phyloP scores from a whole-genome alignment of 352 stramenopile species.

The Pythium aquatile region DNA sequence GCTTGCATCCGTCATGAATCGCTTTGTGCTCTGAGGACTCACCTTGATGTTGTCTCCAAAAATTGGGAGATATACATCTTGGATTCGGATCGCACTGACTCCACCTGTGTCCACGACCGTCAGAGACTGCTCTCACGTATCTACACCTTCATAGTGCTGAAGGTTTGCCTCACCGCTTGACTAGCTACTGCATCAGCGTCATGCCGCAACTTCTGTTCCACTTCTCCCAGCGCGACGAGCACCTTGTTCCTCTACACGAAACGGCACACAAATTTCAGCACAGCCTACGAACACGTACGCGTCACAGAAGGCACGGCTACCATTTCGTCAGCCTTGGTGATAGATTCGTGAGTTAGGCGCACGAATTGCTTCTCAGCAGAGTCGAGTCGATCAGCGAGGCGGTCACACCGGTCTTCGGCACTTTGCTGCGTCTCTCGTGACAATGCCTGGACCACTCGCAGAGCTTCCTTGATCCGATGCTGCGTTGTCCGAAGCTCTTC shows the following conservation, averaged over 20 bases:
- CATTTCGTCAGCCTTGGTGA: slow-evolving; percentile 43
- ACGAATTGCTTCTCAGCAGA: slow-evolving; percentile 46
- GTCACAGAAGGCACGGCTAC: slow-evolving; percentile 24
- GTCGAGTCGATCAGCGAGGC: slow-evolving; percentile 37
- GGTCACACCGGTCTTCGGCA: slow-evolving; percentile 30
- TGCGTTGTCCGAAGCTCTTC: slow-evolving; percentile 54
- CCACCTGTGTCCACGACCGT: slow-evolving; percentile 15
- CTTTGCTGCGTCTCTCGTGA: slow-evolving; percentile 40
- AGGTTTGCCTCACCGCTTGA: slow-evolving; percentile 28
- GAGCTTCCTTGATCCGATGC: slow-evolving; percentile 39
- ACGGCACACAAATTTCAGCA: not conserved
- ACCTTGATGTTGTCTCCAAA: slow-evolving; percentile 20
- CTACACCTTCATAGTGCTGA: too few relatives aligned
- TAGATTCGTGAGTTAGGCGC: slow-evolving; percentile 32
- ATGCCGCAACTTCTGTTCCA: slow-evolving; percentile 38
- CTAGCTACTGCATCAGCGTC: slow-evolving; percentile 37
- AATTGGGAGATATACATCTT: slow-evolving; percentile 22
- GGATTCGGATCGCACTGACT: slow-evolving; percentile 22
- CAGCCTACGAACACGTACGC: not conserved
- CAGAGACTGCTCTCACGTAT: not conserved
- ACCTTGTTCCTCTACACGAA: slow-evolving; percentile 31
- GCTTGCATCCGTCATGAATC: too few relatives aligned
- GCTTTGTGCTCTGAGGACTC: not conserved
- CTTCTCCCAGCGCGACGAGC: slow-evolving; percentile 34
- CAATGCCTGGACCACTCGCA: slow-evolving; percentile 47